These are phyloP conservation scores for Boletus mariae DNA, from an alignment of 1,284 basidiomycete species.

Conservation along the genomic window DNA sequence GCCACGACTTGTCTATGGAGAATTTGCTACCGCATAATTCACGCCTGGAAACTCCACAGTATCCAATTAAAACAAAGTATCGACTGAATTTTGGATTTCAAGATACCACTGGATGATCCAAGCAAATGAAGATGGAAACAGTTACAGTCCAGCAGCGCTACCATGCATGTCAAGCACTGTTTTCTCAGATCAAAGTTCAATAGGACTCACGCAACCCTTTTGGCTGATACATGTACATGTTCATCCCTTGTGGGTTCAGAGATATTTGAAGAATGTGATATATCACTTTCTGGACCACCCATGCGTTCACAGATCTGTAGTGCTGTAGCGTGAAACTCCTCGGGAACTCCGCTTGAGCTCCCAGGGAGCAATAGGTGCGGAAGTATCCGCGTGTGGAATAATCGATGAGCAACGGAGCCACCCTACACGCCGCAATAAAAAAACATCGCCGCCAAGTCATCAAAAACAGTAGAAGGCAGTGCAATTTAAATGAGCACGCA, in stretches of 20 bases:
- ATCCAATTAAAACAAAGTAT: slow-evolving; percentile 13
- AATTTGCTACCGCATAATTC: not conserved
- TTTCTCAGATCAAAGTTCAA: not conserved
- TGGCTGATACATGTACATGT: slow-evolving; percentile 6
- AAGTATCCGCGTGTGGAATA: slow-evolving; percentile 35
- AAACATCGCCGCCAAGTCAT: not conserved
- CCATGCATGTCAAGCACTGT: slow-evolving; percentile 5
- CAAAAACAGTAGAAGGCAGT: not conserved
- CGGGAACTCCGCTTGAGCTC: slow-evolving; percentile 28
- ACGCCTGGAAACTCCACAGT: slow-evolving; percentile 1
- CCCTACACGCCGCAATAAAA: slow-evolving; percentile 15
- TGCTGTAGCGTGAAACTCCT: slow-evolving; percentile 30
- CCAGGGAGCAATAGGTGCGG: slow-evolving; percentile 31
- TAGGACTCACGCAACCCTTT: slow-evolving; percentile 22
- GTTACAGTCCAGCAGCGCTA: slow-evolving; percentile 22
- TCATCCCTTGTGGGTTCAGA: slow-evolving; percentile 3
- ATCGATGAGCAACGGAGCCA: slow-evolving; percentile 32
- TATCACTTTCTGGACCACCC: slow-evolving; percentile 30
- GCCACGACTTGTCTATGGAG: not conserved
- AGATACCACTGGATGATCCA: slow-evolving; percentile 7
- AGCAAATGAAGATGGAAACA: slow-evolving; percentile 1
- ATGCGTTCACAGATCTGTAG: slow-evolving; percentile 30
- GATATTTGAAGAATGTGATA: slow-evolving; percentile 7
- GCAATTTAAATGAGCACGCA: slow-evolving; percentile 39
- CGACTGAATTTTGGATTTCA: slow-evolving; percentile 7